Conservation (phyloP, 2,329 filamentous ascomycete species). For the Chrysosporium keratinophilum region DNA sequence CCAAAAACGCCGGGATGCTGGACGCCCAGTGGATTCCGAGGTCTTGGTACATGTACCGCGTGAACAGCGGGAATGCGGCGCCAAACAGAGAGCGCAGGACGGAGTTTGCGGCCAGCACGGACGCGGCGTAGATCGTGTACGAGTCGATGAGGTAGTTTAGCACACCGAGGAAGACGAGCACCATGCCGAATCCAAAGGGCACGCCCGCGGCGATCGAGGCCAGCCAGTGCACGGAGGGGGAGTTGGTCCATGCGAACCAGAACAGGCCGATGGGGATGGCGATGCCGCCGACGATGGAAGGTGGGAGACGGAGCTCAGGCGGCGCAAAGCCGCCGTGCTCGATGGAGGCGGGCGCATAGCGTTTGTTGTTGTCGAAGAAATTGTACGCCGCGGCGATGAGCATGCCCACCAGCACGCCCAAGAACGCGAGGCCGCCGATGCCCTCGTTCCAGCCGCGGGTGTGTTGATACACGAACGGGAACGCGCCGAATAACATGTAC, state of each 20-base stretch:
- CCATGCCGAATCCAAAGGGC: slow-evolving; percentile 49
- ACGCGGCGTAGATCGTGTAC: slow-evolving; percentile 66
- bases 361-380: slow-evolving; percentile 47
- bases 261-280: slow-evolving; percentile 55
- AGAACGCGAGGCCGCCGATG: slow-evolving; percentile 54
- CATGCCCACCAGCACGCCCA: slow-evolving; percentile 61
- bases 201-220: slow-evolving; percentile 41
- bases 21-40: slow-evolving; percentile 68
- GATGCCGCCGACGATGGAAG: slow-evolving; percentile 52
- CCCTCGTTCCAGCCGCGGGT: slow-evolving; percentile 50
- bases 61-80: slow-evolving; percentile 70
- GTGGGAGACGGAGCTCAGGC: slow-evolving; percentile 55
- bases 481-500: slow-evolving; percentile 51
- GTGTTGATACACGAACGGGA: slow-evolving; percentile 56
- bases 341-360: slow-evolving; percentile 41
- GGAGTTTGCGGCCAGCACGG: slow-evolving; percentile 64
- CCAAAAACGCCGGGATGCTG: slow-evolving; percentile 62
- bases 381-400: slow-evolving; percentile 45
- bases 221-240: slow-evolving; percentile 47
- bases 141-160: slow-evolving; percentile 60
- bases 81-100: slow-evolving; percentile 69
- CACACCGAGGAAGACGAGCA: slow-evolving; percentile 52
- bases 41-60: slow-evolving; percentile 38
- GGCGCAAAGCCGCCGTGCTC: slow-evolving; percentile 47
- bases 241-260: slow-evolving; percentile 60